phyloP scores from a whole-genome alignment of 306 rosid species.

The Citrullus colocynthis region DNA sequence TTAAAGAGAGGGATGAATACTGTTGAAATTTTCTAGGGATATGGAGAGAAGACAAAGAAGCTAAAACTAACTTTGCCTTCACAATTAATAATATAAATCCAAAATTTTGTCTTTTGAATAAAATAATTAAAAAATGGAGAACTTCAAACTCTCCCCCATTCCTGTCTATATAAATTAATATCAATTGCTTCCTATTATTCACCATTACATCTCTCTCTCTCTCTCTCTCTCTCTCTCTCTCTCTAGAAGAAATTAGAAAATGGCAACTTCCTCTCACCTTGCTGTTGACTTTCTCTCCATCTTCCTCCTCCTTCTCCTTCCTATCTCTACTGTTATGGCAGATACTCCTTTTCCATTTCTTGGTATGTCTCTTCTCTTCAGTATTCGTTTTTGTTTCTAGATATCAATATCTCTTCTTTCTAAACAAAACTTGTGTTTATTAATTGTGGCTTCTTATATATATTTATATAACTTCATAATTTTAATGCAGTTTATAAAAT shows the following conservation, averaged over 20 bases:
- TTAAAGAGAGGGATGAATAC: no score
- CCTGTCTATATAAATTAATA: not conserved
- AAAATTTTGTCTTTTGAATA: not conserved
- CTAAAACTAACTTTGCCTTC: not conserved
- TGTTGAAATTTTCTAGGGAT: not conserved
- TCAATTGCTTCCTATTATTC: not conserved
- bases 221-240: no score
- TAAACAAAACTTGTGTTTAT: no score
- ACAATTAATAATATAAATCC: no score
- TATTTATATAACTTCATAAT: no score
- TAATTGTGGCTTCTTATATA: no score
- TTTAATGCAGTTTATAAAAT: no score
- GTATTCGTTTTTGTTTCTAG: not conserved
- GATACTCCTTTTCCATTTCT: not conserved
- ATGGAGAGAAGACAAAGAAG: not conserved
- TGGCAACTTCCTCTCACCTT: not conserved
- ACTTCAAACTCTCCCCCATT: not conserved
- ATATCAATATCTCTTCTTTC: not conserved
- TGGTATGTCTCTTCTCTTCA: not conserved
- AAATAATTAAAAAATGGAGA: not conserved
- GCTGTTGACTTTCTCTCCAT: not conserved
- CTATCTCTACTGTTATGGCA: not conserved
- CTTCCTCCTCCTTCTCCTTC: not conserved
- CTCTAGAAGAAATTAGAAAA: not conserved
- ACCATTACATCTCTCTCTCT: not conserved